Evolutionary conservation across 1,139 yeast species (phyloP), one percentile per base, ranked within the genome.

Genomic region (Yamadazyma kanchanaburiensis): DNA sequence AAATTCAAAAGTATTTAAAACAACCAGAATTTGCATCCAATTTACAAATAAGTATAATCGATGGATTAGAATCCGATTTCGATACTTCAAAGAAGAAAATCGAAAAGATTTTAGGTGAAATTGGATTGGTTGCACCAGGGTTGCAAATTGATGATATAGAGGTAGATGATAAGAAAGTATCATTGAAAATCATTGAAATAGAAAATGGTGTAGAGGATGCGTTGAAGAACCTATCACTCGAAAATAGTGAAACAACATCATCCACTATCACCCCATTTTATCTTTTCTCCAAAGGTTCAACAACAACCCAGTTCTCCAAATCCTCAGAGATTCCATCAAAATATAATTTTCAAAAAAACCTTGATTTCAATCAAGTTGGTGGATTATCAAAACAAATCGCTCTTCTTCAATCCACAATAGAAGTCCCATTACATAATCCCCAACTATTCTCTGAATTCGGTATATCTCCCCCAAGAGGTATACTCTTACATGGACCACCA

Each of bases 401-500:
- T 4, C 49, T 71, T 3, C 60, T 91, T 16, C 70, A 78, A 35
- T 72, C 83, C 6, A 77, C 89, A 0, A 77, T 89, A 12, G 85
- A 85, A 37, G 66, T 89, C 3, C 96, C 99, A 0, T 64, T 91
- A 22, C 77, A 81, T 39, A 77, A 77, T 33, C 95, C 96, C 0
- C 70, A 74, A 4, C 59, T 87, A 21, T 91, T 88, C 46, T 68
- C 80, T 6, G 79, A 85, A 33, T 94, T 89, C 61, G 89, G 91
- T n/a, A 83, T 89, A 26, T 70, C 80, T 7, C 94, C 96, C 8
- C 96, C 97, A 3, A 68, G 96, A 34, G 98, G 98, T 4, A 70
- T 94, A 11, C 60, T 91, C 20, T 61, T 91, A 4, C 94, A 89
- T 58, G 99, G 99, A 0, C 95, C 97, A 2, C 94, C 97, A 2